Percentiles rank a stretch among this genome's conserved stretches.
phyloP scores from a whole-genome alignment of 352 stramenopile species.

The Phytophthora constricta region DNA sequence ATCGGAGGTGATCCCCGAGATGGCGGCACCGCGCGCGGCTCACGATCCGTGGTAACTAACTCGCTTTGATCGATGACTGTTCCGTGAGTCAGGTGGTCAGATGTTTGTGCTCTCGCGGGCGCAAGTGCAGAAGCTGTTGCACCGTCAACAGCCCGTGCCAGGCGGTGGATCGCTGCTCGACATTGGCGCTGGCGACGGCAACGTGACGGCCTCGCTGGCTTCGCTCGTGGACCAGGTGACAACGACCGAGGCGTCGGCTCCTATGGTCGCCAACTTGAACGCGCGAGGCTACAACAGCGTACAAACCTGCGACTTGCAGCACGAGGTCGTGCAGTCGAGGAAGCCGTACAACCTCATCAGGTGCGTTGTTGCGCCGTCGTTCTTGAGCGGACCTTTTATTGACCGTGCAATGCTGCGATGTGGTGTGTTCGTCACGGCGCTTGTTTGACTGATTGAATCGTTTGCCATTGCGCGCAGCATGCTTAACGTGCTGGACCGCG shows the following conservation, averaged over 20 bases:
- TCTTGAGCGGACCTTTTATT: constrained; percentile 33
- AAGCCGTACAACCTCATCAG: constrained; percentile 87
- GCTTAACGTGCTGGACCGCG: constrained; percentile 84
- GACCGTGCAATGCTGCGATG: constrained; percentile 29
- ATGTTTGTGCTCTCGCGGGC: constrained; percentile 87
- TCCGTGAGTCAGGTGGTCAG: constrained; percentile 63
- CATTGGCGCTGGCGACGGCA: constrained; percentile 85
- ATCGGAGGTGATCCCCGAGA: not conserved
- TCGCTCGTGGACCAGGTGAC: constrained; percentile 74
- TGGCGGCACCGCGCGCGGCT: constrained; percentile 20
- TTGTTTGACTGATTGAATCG: constrained; percentile 22
- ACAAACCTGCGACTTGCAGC: constrained; percentile 71
- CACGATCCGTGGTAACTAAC: constrained; percentile 13
- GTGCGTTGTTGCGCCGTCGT: constrained; percentile 36
- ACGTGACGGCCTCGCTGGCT: constrained; percentile 82
- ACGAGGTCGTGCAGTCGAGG: constrained; percentile 67
- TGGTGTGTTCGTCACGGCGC: constrained; percentile 31
- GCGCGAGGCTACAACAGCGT: constrained; percentile 80
- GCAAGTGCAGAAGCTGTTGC: constrained; percentile 74
- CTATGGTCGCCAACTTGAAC: constrained; percentile 84
- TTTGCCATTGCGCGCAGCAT: constrained; percentile 46
- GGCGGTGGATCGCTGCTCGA: constrained; percentile 62
- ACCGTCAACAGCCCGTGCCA: constrained; percentile 46
- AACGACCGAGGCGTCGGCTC: constrained; percentile 77
- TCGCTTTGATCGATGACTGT: constrained; percentile 4